A percentile compares a stretch with the other conserved stretches of the same genome.
Evolutionary conservation across 2,329 filamentous ascomycete genomes (phyloP).

Genomic region (Chaetomiaceae sp.): DNA sequence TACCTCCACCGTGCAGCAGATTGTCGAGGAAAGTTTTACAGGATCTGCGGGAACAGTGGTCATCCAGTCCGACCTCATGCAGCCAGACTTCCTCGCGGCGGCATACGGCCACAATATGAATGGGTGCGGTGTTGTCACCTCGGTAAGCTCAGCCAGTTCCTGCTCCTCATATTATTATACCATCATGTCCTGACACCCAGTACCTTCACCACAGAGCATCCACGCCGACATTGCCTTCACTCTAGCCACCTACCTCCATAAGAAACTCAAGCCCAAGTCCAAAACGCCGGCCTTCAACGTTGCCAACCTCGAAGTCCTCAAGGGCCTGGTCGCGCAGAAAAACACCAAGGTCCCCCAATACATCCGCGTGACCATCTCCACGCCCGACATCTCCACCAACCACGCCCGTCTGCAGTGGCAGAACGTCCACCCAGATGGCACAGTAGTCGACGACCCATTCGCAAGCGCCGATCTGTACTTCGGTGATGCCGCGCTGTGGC

Average conservation of each 20-base stretch:
- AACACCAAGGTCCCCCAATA: conserved; percentile 29
- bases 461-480: conserved; percentile 49
- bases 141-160: conserved; percentile 32
- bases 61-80: conserved; percentile 37
- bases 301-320: conserved; percentile 33
- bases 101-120: conserved; percentile 42
- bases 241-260: conserved; percentile 54
- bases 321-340: conserved; percentile 32
- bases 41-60: conserved; percentile 27
- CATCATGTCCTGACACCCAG: no score
- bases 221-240: conserved; percentile 63
- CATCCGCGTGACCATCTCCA: conserved; percentile 29
- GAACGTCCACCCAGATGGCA: conserved; percentile 34
- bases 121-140: conserved; percentile 38
- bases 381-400: conserved; percentile 41
- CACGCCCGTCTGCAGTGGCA: conserved; percentile 41
- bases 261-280: conserved; percentile 42
- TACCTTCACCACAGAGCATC: conserved; percentile 32
- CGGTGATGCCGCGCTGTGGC: conserved; percentile 48
- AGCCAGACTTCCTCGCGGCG: conserved; percentile 35
- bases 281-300: conserved; percentile 38
- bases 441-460: conserved; percentile 31
- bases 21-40: conserved; percentile 33
- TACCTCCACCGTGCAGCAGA: conserved; percentile 35
- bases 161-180: no score